Evolutionary conservation across 176 grass and related monocot species (phyloP).

Genomic region (Phyllostachys edulis): DNA sequence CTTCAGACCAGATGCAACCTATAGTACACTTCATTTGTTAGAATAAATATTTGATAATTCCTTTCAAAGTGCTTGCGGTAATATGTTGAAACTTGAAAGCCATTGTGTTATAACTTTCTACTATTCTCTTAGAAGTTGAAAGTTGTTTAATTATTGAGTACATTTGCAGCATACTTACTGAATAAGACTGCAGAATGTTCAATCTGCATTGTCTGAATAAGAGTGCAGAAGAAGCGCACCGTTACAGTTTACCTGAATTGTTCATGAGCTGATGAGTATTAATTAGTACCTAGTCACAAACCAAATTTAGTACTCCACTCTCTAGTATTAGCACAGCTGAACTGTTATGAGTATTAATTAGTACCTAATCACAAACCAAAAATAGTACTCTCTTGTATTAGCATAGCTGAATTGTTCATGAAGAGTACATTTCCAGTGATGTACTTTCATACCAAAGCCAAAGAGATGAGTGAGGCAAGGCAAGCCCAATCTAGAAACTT

Average conservation of each 20-base stretch:
- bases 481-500: conserved; percentile 21
- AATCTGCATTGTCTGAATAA: no score
- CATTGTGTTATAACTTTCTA: background rate
- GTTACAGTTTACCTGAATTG: background rate
- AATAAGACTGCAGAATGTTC: no score
- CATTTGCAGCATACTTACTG: no score
- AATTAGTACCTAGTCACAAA: no score
- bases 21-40: background rate
- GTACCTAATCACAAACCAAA: background rate
- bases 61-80: background rate
- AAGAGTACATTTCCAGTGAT: background rate
- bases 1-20: background rate
- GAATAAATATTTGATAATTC: background rate
- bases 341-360: background rate
- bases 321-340: no score
- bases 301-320: no score
- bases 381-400: background rate
- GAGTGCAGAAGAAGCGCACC: no score
- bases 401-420: background rate
- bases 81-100: no score
- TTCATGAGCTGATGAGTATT: no score
- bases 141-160: no score
- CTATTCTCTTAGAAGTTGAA: no score
- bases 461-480: background rate
- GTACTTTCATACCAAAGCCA: background rate